These are phyloP conservation scores for Rhodamnia argentea DNA, from an alignment of 345 rosid species.

Conservation along the genomic window DNA sequence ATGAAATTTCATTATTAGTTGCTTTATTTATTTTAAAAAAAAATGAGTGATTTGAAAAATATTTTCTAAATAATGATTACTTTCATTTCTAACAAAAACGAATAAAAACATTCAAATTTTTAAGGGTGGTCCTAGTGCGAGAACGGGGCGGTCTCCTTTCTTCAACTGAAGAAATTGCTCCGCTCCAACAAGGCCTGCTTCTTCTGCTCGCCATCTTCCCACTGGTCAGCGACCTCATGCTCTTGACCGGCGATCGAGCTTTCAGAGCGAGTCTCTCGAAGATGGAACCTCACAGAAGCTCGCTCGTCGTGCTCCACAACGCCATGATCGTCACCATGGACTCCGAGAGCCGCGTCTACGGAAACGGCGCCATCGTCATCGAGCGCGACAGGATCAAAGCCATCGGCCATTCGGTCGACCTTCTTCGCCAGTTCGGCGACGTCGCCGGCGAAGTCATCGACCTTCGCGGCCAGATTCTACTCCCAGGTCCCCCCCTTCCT, in stretches of 20 bases:
- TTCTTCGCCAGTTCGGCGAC: constrained; percentile 27
- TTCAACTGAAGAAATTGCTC: neutral
- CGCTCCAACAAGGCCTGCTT: neutral
- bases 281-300: neutral
- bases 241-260: neutral
- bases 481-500: constrained; percentile 28
- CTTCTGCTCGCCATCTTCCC: neutral
- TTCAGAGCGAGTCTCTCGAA: neutral
- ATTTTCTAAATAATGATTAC: no score
- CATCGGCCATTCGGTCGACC: constrained; percentile 40
- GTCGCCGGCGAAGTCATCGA: constrained; percentile 26
- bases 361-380: constrained; percentile 40
- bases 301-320: constrained; percentile 17
- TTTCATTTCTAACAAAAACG: no score
- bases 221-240: neutral
- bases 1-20: neutral
- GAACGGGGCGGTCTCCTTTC: neutral
- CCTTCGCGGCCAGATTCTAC: constrained; percentile 45
- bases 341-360: constrained; percentile 24
- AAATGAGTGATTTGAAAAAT: no score
- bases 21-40: neutral
- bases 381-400: constrained; percentile 34
- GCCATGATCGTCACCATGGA: constrained; percentile 54
- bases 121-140: no score
- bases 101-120: no score